A percentile compares a stretch with the other conserved stretches of the same genome.
Conservation (phyloP, 345 rosid species). For the Gossypium stocksii region DNA sequence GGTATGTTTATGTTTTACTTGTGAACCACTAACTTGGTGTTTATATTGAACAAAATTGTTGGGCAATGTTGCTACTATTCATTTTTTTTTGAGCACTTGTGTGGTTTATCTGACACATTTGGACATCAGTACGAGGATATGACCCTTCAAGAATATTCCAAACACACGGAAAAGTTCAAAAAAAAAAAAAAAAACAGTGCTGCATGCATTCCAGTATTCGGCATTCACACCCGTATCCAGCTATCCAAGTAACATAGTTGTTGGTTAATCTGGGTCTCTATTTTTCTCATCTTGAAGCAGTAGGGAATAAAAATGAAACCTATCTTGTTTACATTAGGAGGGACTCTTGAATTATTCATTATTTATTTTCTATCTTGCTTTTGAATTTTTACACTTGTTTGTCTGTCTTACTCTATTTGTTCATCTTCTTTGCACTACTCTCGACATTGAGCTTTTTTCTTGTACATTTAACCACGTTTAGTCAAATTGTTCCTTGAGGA, state of each 20-base stretch:
- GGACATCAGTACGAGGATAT: neutral
- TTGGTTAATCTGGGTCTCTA: neutral
- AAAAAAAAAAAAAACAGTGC: neutral
- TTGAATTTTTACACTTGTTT: neutral
- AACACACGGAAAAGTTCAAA: neutral
- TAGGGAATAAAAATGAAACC: neutral
- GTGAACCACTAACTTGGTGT: neutral
- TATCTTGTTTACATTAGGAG: neutral
- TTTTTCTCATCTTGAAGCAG: neutral
- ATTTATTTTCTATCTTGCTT: neutral
- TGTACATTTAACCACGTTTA: neutral
- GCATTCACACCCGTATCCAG: neutral
- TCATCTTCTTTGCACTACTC: neutral
- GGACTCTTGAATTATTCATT: neutral
- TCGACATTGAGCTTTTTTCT: neutral
- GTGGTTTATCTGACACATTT: neutral
- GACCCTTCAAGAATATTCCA: neutral
- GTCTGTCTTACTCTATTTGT: neutral
- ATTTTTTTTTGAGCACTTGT: neutral
- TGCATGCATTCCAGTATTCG: neutral
- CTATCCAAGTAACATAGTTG: neutral
- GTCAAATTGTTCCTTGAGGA: neutral
- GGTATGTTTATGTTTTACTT: constrained; percentile 31
- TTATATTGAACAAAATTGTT: neutral
- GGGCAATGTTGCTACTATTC: neutral